Conservation (phyloP, 192 early-diverging fungal genomes). For the Coemansia sp. region DNA sequence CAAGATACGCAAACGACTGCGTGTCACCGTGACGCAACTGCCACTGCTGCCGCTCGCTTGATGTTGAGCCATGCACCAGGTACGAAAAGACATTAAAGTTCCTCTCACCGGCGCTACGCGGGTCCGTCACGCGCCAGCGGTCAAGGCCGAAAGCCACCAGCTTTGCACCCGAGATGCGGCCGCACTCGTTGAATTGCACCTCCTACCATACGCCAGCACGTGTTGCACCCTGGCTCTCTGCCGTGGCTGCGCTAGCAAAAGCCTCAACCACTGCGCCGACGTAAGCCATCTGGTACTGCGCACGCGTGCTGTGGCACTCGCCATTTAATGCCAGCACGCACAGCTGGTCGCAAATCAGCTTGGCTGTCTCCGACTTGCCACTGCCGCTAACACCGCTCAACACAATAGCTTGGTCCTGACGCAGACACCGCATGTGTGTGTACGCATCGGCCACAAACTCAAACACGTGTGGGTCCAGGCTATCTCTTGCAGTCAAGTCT, state of each 20-base stretch:
- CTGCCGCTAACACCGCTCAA: no score
- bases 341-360: no score
- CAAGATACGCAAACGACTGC: constrained; percentile 53
- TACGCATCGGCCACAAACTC: no score
- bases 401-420: no score
- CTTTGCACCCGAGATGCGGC: constrained; percentile 81
- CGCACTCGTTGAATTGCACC: constrained; percentile 85
- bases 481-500: no score
- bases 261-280: no score
- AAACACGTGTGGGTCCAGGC: no score
- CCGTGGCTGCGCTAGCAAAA: constrained; percentile 73
- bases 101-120: constrained; percentile 53
- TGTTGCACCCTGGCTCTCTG: constrained; percentile 64
- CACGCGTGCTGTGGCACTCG: no score
- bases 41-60: constrained; percentile 66
- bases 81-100: constrained; percentile 82
- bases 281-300: no score
- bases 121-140: constrained; percentile 56
- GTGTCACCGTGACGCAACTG: constrained; percentile 58
- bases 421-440: no score
- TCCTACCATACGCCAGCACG: constrained; percentile 81
- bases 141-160: constrained; percentile 69
- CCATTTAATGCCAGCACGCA: no score
- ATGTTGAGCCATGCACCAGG: constrained; percentile 72
- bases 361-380: no score